Base-by-base conservation (phyloP, 257 asterid species). In the Solanum virginianum region DNA sequence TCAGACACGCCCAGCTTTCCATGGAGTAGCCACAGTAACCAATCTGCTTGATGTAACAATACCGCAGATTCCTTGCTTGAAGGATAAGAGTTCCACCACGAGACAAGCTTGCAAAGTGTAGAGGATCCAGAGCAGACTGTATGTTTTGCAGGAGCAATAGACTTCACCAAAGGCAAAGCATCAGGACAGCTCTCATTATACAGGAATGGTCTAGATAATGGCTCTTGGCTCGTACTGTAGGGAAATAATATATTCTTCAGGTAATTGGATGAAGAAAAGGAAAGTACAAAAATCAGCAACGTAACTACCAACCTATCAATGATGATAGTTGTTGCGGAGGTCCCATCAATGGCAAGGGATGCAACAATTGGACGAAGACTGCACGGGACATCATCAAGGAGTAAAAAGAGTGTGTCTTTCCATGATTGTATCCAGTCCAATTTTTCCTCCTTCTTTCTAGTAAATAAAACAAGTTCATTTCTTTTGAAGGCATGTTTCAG, bases 111-210 rank as follows among this genome's bases (percentile, higher is more conserved):
- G 93, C 98, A 95, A 36, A 94, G 90, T 9, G 99, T 94, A 6
- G 99, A 95, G 71, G 99, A 95, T 71, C 93, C 94, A 41, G 97
- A 90, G 93, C 99, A 95, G 69, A 95, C 99, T 7, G 97, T 92
- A 89, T 95, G 98, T 86, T 95, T 94, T 60, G 87, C 84, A 26
- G 99, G 99, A 85, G 99, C 95, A 83, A 95, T 88, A 82, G 91
- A 91, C 89, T 91, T 94, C 83, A 94, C 99, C 55, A 83, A 9
- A 20, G 97, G 97, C 89, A 95, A 88, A 63, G 97, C 94, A 80
- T 94, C 97, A 5, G 93, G 91, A 84, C 93, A 94, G 80, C 94
- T 92, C 89, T 93, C 92, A 54, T 92, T 95, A 88, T 95, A 95
- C 32, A 95, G 97, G 90, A 91, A 90, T 53, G 99, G 93, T 57